These are phyloP conservation scores for Syzygium aromaticum DNA, from an alignment of 345 rosid genomes.

Conservation along the genomic window DNA sequence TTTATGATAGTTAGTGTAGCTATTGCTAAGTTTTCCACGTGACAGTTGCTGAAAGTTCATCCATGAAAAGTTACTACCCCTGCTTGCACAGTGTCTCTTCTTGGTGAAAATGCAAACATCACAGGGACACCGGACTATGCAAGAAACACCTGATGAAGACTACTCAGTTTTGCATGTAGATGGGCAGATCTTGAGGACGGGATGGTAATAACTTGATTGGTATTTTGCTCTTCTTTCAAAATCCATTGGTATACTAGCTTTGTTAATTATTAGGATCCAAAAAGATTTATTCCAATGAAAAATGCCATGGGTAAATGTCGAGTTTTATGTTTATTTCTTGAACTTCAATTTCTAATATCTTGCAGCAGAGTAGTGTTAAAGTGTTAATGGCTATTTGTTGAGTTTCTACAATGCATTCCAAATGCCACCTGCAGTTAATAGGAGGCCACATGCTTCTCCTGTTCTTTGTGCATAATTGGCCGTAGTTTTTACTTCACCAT, in stretches of 20 bases:
- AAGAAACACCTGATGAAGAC: background rate
- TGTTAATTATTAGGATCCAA: background rate
- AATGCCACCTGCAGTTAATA: background rate
- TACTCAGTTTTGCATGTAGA: background rate
- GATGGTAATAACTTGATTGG: background rate
- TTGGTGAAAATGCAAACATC: background rate
- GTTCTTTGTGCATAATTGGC: background rate
- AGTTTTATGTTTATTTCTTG: background rate
- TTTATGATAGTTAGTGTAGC: constrained; percentile 62
- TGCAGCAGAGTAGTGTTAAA: background rate
- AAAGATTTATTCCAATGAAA: background rate
- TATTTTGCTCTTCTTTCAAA: background rate
- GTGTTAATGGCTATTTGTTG: background rate
- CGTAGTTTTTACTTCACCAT: background rate
- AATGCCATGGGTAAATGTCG: background rate
- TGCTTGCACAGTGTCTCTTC: background rate
- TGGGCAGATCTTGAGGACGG: background rate
- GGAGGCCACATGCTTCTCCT: background rate
- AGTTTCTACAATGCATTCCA: background rate
- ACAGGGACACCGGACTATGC: background rate
- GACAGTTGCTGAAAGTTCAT: constrained; percentile 7
- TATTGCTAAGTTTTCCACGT: constrained; percentile 49
- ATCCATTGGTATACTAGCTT: background rate
- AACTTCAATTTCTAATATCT: background rate
- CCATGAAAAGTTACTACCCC: background rate